phyloP scores from a whole-genome alignment of 2,329 filamentous ascomycete species.

The Colletotrichum sp. region DNA sequence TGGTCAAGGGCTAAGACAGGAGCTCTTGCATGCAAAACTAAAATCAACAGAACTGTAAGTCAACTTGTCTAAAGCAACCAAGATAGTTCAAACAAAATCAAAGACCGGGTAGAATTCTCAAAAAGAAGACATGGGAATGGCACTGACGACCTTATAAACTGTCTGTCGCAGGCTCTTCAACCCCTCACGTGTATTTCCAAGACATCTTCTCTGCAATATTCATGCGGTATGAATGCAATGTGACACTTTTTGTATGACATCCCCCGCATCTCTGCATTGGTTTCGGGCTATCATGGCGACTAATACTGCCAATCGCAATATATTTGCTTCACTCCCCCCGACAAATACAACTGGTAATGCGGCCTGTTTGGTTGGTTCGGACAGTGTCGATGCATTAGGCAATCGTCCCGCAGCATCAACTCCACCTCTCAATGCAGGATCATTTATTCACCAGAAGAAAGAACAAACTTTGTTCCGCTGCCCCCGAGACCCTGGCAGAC shows the following conservation, averaged over 20 bases:
- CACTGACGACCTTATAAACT: background rate
- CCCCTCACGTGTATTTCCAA: background rate
- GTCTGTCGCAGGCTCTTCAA: background rate
- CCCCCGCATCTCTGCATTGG: background rate
- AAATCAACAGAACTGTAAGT: background rate
- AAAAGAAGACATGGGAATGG: background rate
- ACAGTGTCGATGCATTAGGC: background rate
- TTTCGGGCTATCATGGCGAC: background rate
- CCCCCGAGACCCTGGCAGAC: background rate
- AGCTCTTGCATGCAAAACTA: background rate
- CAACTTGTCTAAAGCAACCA: background rate
- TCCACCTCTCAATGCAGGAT: background rate
- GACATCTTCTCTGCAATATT: background rate
- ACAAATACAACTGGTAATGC: background rate
- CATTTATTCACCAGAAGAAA: background rate
- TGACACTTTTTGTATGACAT: background rate
- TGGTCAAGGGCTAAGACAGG: background rate
- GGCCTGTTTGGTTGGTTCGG: background rate
- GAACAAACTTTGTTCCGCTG: background rate
- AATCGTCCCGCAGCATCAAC: background rate
- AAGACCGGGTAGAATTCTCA: background rate
- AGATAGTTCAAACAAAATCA: background rate
- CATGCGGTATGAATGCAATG: background rate
- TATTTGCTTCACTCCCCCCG: background rate
- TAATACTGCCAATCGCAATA: background rate